phyloP scores from a whole-genome alignment of 1,284 basidiomycete genomes.

The Takashimella tepidaria region DNA sequence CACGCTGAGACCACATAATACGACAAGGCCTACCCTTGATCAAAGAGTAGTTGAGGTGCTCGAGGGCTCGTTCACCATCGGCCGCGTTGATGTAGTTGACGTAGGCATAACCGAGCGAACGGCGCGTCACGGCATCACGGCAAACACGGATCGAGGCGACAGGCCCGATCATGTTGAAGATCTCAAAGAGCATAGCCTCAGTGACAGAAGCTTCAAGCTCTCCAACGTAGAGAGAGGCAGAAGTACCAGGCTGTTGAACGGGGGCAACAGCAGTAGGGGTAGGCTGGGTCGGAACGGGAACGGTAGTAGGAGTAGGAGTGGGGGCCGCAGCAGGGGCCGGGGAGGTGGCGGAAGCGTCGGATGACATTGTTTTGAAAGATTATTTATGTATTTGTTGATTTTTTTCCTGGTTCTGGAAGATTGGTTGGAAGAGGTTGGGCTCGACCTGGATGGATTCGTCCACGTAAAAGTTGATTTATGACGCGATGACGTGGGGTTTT shows the following conservation, averaged over 20 bases:
- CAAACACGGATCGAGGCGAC: slow-evolving; percentile 99
- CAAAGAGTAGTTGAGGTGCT: slow-evolving; percentile 98
- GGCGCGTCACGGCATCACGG: slow-evolving; percentile 98
- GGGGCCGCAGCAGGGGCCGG: slow-evolving; percentile 19
- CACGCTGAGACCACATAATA: slow-evolving; percentile 99
- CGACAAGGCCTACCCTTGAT: slow-evolving; percentile 99
- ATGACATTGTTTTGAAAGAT: slow-evolving; percentile 25
- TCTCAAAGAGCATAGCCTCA: slow-evolving; percentile 99
- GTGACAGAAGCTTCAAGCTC: slow-evolving; percentile 97
- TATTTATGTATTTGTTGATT: slow-evolving; percentile 5
- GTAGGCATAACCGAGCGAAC: slow-evolving; percentile 99
- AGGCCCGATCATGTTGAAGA: slow-evolving; percentile 99
- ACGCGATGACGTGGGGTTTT: slow-evolving; percentile 26
- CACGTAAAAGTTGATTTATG: slow-evolving; percentile 16
- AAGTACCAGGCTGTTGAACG: slow-evolving; percentile 61
- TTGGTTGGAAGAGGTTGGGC: slow-evolving; percentile 21
- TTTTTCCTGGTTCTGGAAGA: too few relatives aligned
- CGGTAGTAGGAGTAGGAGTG: slow-evolving; percentile 19
- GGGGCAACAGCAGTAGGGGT: slow-evolving; percentile 56
- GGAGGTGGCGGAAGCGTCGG: slow-evolving; percentile 27
- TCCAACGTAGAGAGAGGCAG: slow-evolving; percentile 96
- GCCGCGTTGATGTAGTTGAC: slow-evolving; percentile 96
- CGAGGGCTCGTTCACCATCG: slow-evolving; percentile 98
- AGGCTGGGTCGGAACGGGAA: slow-evolving; percentile 41
- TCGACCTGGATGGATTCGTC: slow-evolving; percentile 20